Percentiles rank a stretch among this genome's conserved stretches.
Conservation (phyloP, 106 monocot species). For the Posidonia australis region DNA sequence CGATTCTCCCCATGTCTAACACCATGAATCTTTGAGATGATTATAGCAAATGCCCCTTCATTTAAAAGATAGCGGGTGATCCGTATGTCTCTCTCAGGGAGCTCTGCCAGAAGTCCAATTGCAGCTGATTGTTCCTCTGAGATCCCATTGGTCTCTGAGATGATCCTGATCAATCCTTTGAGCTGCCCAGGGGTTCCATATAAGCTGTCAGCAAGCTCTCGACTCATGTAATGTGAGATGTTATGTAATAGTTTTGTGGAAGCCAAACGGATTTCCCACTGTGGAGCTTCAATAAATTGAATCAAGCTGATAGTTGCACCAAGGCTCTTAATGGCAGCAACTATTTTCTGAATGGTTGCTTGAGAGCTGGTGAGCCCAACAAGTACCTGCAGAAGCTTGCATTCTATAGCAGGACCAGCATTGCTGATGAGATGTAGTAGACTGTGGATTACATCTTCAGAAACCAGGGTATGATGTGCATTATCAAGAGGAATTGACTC, state of each 20-base stretch:
- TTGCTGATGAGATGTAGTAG: conserved; percentile 91
- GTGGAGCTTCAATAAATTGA: conserved; percentile 79
- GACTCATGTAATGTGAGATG: conserved; percentile 72
- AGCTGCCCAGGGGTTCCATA: conserved; percentile 50
- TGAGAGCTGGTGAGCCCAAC: conserved; percentile 72
- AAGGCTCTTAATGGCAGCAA: conserved; percentile 77
- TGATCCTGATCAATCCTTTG: conserved; percentile 41
- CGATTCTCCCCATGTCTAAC: conserved; percentile 54
- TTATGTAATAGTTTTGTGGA: conserved; percentile 75
- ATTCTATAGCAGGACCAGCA: conserved; percentile 82
- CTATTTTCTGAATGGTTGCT: conserved; percentile 41
- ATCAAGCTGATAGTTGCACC: conserved; percentile 82
- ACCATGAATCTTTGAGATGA: conserved; percentile 40
- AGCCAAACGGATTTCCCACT: conserved; percentile 65
- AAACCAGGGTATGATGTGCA: conserved; percentile 51
- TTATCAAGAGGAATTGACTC: conserved; percentile 52
- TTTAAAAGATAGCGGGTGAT: conserved; percentile 55
- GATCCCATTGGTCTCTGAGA: conserved; percentile 54
- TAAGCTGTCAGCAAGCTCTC: conserved; percentile 60
- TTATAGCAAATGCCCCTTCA: conserved; percentile 53
- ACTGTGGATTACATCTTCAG: conserved; percentile 79
- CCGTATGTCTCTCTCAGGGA: conserved; percentile 59
- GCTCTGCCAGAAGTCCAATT: conserved; percentile 57
- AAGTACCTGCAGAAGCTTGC: conserved; percentile 81
- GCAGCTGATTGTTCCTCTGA: conserved; percentile 95